Evolutionary conservation across 208 protist genomes (phyloP), one percentile per base, ranked within the genome.

Genomic region (Vickermania spadyakhi): DNA sequence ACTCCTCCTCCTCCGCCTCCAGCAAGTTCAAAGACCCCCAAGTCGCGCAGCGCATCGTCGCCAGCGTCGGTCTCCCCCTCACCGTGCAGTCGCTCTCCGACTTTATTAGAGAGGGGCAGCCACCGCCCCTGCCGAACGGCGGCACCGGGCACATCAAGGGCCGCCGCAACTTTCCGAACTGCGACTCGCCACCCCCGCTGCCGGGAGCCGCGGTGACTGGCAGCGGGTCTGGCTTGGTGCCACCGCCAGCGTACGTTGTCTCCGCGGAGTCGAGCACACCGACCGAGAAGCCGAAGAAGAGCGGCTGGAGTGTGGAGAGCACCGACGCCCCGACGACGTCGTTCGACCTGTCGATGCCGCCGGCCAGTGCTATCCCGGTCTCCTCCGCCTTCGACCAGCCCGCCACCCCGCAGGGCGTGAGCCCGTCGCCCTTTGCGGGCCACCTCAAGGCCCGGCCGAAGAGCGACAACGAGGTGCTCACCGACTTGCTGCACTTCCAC

Each of bases 401-500:
- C 14, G 28, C 55, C 1, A 49, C 30, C 1, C 27, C 51, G 2
- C 25, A 2, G 4, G 55, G 27, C 22, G 55, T 13, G 7, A 31
- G 25, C 21, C 21, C 28, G 11, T 18, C n/a, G 41, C 26, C n/a
- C 62, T 49, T 36, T 45, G 45, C 31, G 1, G 51, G 27, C 18
- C 11, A 23, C 22, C 21, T 11, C 36, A 61, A 7, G 49, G 29
- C 5, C 25, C 52, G 56, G 18, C 11, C 28, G 3, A 86, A 87
- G 72, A 79, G 66, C 31, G 69, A 86, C 30, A 87, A 70, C 49
- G 73, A 90, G 54, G 75, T 74, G 56, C 81, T 91, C 4, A 88
- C 75, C 50, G 79, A 88, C 55, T 52, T 88, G 27, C 68, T 88
- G 2, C 80, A 86, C 70, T 91, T 91, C 55, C 84, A 88, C 61